Evolutionary conservation across 1,284 basidiomycete genomes (phyloP).

Genomic region (Rhodotorula sp.): DNA sequence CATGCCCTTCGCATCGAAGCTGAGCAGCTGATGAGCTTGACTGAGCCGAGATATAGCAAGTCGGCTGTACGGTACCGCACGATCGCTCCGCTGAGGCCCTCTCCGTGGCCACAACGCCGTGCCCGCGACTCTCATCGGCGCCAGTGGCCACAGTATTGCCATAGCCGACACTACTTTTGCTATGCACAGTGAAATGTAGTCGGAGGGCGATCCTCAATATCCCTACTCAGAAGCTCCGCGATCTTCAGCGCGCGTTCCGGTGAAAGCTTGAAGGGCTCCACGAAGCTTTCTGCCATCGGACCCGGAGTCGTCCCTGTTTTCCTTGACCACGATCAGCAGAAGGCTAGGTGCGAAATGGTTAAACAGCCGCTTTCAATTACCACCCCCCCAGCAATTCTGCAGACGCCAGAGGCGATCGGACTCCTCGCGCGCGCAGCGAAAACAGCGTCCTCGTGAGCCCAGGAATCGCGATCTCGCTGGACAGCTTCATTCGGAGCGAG

Average conservation of each 20-base stretch:
- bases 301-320: background rate
- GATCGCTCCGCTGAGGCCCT: no score
- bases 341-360: background rate
- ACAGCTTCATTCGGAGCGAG: background rate
- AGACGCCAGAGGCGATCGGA: no score
- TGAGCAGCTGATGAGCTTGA: no score
- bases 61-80: no score
- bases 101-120: no score
- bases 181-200: no score
- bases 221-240: background rate
- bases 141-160: no score
- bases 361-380: background rate
- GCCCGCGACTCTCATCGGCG: no score
- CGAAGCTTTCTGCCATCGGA: background rate
- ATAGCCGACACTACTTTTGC: no score
- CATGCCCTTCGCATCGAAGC: no score
- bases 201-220: no score
- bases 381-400: background rate
- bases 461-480: slow-evolving; percentile 2
- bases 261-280: background rate
- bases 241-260: background rate
- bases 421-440: background rate
- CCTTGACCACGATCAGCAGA: background rate
- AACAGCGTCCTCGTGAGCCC: background rate
- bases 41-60: no score